Percentiles rank a stretch among this genome's conserved stretches.
These are phyloP conservation scores for Apiospora koreana DNA, from an alignment of 2,329 filamentous ascomycete species.

Conservation along the genomic window DNA sequence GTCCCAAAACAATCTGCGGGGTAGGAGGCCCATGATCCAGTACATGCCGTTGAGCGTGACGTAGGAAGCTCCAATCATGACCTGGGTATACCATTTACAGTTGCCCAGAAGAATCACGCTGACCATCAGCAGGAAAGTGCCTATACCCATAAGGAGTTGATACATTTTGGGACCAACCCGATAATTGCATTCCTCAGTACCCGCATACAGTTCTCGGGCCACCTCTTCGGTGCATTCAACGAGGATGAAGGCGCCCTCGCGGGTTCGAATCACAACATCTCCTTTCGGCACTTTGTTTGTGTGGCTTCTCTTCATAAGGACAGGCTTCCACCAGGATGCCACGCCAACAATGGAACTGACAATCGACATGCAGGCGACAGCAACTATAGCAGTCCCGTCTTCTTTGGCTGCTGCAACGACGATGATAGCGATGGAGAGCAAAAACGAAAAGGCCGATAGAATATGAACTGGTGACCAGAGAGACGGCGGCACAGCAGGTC, in stretches of 20 bases:
- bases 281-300: constrained; percentile 51
- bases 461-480: constrained; percentile 55
- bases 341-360: constrained; percentile 56
- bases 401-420: constrained; percentile 40
- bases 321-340: constrained; percentile 59
- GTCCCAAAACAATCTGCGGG: constrained; percentile 56
- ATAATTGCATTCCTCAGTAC: constrained; percentile 60
- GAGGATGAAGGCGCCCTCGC: constrained; percentile 60
- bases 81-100: constrained; percentile 61
- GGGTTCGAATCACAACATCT: constrained; percentile 63
- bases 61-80: constrained; percentile 58
- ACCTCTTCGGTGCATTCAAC: constrained; percentile 60
- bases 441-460: constrained; percentile 51
- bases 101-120: constrained; percentile 63
- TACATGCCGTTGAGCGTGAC: constrained; percentile 61
- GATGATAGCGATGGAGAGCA: constrained; percentile 49
- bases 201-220: constrained; percentile 63
- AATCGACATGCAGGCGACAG: constrained; percentile 52
- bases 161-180: constrained; percentile 48
- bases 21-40: constrained; percentile 56
- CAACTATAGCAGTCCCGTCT: constrained; percentile 53
- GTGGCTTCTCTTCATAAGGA: constrained; percentile 52
- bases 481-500: constrained; percentile 49
- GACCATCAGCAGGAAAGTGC: constrained; percentile 61
- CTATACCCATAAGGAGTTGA: constrained; percentile 55